Percentiles rank a stretch among this genome's conserved stretches.
phyloP scores from a whole-genome alignment of 169 alveolate species.

The Miamiensis avidus region DNA sequence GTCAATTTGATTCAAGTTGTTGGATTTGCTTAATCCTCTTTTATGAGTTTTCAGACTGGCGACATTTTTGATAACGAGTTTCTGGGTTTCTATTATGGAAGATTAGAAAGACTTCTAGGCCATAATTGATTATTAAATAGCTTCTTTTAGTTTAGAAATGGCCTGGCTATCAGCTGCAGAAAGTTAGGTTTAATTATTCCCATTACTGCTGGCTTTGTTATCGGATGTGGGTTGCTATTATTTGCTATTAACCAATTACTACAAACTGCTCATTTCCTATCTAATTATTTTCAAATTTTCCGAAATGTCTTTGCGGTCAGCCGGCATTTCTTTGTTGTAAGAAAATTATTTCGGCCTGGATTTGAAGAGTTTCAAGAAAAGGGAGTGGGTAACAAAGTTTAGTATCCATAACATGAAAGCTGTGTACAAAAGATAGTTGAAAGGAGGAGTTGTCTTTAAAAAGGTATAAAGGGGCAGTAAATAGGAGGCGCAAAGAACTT shows the following conservation, averaged over 20 bases:
- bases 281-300: too few species aligned
- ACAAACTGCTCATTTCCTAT: too few species aligned
- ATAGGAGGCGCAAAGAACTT: background rate
- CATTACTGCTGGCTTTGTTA: background rate
- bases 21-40: background rate
- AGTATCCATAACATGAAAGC: background rate
- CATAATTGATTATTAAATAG: background rate
- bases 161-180: background rate
- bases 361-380: too few species aligned
- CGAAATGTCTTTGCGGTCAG: too few species aligned
- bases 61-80: background rate
- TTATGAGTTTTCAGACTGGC: too few species aligned
- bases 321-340: too few species aligned
- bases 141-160: background rate
- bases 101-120: background rate
- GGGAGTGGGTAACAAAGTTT: background rate
- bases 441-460: background rate
- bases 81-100: background rate
- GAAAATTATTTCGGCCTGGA: background rate
- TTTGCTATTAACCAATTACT: too few species aligned
- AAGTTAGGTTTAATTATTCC: background rate
- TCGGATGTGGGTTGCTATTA: too few species aligned
- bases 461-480: background rate
- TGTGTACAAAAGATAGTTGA: background rate
- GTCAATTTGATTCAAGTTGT: background rate